Evolutionary conservation across 768 basidiomycete genomes (phyloP), one percentile per base, ranked within the genome.

Genomic region (Pleurotus pulmonarius): DNA sequence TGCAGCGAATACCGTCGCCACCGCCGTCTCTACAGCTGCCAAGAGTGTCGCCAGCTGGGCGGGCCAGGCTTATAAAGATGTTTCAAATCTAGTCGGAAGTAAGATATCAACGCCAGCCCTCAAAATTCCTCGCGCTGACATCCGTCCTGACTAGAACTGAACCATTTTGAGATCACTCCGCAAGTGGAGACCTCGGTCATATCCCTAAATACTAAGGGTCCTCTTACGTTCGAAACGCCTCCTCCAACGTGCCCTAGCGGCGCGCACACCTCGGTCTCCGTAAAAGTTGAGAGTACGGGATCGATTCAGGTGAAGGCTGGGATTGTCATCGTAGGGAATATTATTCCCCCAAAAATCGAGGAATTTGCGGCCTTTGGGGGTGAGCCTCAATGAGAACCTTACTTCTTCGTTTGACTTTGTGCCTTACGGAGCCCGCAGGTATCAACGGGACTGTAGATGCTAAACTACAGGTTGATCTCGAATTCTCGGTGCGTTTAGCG

Each of bases 361-460:
- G 4, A 53, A 41, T 53, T 53, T 0, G 51, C 51, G 20, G 51
- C 51, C 9, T 53, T 53, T 12, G 51, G 51, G n/a, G 48, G 48
- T 49, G 15, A 12, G 12, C 29, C 3, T 20, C 20, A 3, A 20
- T 20, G 20, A n/a, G 40, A 15, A 43, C 26, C 22, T 13, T 9
- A 5, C 25, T 49, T 25, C 15, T 34, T 12, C 16, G 9, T 34
- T 22, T 16, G n/a, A n/a, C 13, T 25, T 15, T 3, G 22, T 12
- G 12, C 29, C 34, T 15, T 29, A 8, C 15, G 47, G 5, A 5
- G 25, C n/a, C 4, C n/a, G 3, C 9, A 53, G 51, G 51, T 3
- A 41, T 53, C 18, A 41, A 41, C 39, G 51, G 51, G 4, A 22
- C 7, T 18, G 38, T 53, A 26, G 51, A 53, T 7, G 51, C 51